Conservation (phyloP, 208 protist species). For the Wallacemonas rigidus region DNA sequence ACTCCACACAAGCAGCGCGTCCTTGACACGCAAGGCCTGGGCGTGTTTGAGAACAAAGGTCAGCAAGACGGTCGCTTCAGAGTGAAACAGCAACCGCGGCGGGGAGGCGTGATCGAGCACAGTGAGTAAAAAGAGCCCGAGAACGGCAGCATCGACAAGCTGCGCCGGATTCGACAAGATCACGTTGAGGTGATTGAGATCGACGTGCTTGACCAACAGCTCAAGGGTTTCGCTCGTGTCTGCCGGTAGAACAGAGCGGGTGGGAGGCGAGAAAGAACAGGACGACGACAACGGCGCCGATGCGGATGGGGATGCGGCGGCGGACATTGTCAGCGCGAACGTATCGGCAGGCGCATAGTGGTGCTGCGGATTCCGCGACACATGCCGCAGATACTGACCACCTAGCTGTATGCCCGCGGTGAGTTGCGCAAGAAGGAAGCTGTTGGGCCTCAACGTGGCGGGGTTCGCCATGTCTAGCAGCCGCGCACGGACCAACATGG, state of each 20-base stretch:
- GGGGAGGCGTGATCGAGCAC: conserved; percentile 14
- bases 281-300: too few relatives aligned
- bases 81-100: conserved; percentile 7
- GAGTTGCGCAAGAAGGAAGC: conserved; percentile 62
- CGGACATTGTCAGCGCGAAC: background rate
- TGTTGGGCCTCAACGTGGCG: conserved; percentile 44
- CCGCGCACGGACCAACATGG: conserved; percentile 22
- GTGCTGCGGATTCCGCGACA: background rate
- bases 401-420: conserved; percentile 35
- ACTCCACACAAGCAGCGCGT: conserved; percentile 48
- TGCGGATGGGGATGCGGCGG: background rate
- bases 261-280: background rate
- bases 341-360: background rate
- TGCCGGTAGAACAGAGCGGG: background rate
- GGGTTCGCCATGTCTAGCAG: conserved; percentile 43
- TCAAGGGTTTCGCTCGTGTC: conserved; percentile 18
- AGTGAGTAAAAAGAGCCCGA: conserved; percentile 31
- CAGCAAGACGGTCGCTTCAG: conserved; percentile 24
- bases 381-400: conserved; percentile 19
- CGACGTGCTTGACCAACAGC: conserved; percentile 39
- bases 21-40: conserved; percentile 46
- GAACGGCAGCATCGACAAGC: conserved; percentile 39
- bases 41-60: conserved; percentile 40
- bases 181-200: conserved; percentile 35
- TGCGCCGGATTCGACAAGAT: conserved; percentile 43